Evolutionary conservation across 1,284 basidiomycete species (phyloP).

Genomic region (Ustilago vetiveriae): DNA sequence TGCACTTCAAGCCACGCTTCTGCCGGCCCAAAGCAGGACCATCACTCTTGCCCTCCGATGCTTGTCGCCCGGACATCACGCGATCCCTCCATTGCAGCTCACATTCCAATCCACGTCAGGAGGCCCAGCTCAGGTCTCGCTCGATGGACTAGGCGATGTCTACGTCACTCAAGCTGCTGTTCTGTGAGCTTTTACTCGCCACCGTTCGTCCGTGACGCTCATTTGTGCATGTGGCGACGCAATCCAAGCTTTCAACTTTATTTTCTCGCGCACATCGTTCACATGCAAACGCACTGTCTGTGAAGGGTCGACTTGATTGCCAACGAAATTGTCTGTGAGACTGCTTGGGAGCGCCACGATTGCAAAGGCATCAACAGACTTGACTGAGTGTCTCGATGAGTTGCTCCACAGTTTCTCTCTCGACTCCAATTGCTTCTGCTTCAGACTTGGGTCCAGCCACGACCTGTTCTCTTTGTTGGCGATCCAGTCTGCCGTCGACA

Average conservation of each 20-base stretch:
- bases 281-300: not conserved
- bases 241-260: too few relatives aligned
- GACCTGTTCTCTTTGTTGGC: constrained; percentile 17
- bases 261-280: not conserved
- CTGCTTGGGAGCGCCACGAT: too few relatives aligned
- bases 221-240: too few relatives aligned
- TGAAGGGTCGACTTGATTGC: too few relatives aligned
- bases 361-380: constrained; percentile 16
- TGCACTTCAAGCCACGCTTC: not conserved
- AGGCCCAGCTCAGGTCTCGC: not conserved
- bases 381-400: constrained; percentile 29
- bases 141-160: constrained; percentile 18
- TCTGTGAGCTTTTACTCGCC: constrained; percentile 3
- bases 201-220: not conserved
- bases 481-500: constrained; percentile 29
- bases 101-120: not conserved
- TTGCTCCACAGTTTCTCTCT: constrained; percentile 29
- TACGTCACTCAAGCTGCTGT: constrained; percentile 22
- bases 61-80: constrained; percentile 22
- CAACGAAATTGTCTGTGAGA: too few relatives aligned
- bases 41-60: constrained; percentile 15
- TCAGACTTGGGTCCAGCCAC: constrained; percentile 19
- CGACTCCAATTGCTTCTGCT: constrained; percentile 18
- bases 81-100: constrained; percentile 14
- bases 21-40: constrained; percentile 9